Percentiles rank a stretch among this genome's conserved stretches.
Conservation (phyloP, 768 basidiomycete species). For the Stropharia rugosoannulata region DNA sequence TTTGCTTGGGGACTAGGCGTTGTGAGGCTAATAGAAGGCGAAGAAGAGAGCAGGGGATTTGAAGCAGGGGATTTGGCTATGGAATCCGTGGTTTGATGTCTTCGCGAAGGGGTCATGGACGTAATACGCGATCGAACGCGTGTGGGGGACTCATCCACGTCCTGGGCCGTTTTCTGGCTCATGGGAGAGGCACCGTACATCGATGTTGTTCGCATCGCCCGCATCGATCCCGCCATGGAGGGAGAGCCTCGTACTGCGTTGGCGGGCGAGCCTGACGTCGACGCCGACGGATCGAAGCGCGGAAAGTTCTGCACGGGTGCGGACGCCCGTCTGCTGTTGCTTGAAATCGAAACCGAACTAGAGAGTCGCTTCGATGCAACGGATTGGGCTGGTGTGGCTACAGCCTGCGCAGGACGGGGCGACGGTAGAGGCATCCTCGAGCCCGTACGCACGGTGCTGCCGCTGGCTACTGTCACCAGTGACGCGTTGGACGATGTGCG, state of each 20-base stretch:
- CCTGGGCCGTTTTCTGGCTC: slow-evolving; percentile 16
- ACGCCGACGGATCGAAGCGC: slow-evolving; percentile 24
- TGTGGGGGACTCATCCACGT: slow-evolving; percentile 24
- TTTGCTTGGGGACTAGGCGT: slow-evolving; percentile 39
- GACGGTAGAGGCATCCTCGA: slow-evolving; percentile 34
- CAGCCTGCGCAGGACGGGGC: slow-evolving; percentile 40
- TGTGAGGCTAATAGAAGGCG: slow-evolving; percentile 36
- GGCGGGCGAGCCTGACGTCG: slow-evolving; percentile 16
- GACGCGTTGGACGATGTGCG: slow-evolving; percentile 53
- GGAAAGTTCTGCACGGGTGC: slow-evolving; percentile 34
- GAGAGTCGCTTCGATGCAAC: slow-evolving; percentile 34
- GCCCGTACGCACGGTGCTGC: slow-evolving; percentile 43
- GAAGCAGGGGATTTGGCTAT: slow-evolving; percentile 25
- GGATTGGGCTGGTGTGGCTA: slow-evolving; percentile 35
- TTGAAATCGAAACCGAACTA: slow-evolving; percentile 33
- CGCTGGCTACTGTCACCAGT: slow-evolving; percentile 41
- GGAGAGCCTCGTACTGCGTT: slow-evolving; percentile 19
- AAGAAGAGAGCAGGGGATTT: slow-evolving; percentile 21
- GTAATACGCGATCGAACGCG: slow-evolving; percentile 39
- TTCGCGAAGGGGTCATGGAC: slow-evolving; percentile 38
- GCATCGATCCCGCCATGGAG: slow-evolving; percentile 24
- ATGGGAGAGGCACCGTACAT: slow-evolving; percentile 22
- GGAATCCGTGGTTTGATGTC: slow-evolving; percentile 18
- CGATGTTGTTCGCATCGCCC: slow-evolving; percentile 24
- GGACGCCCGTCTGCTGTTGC: slow-evolving; percentile 35